Percentiles rank a stretch among this genome's conserved stretches.
Evolutionary conservation across 192 early-diverging fungal genomes (phyloP).

Genomic region (Ambispora gerdemannii): DNA sequence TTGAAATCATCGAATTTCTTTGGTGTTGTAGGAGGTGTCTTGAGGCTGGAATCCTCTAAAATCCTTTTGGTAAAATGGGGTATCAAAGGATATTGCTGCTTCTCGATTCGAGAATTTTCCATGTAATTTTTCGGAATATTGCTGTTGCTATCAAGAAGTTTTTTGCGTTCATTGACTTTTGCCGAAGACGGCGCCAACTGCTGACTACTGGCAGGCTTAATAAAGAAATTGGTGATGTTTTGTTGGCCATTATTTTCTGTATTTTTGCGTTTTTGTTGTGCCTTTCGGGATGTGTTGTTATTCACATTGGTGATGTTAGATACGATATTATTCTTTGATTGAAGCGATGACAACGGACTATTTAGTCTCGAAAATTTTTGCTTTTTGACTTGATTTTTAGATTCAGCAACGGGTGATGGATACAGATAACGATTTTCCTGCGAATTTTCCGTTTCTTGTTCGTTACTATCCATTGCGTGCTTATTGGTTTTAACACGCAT

Average conservation of each 20-base stretch:
- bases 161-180: background rate
- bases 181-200: background rate
- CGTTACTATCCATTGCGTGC: too few relatives aligned
- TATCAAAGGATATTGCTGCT: conserved; percentile 29
- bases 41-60: background rate
- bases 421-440: too few relatives aligned
- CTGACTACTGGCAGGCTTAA: background rate
- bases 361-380: background rate
- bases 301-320: background rate
- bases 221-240: background rate
- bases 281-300: background rate
- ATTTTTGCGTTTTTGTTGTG: background rate
- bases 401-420: too few relatives aligned
- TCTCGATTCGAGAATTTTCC: conserved; percentile 35
- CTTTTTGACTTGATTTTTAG: background rate
- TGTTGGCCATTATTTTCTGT: background rate
- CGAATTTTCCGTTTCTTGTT: too few relatives aligned
- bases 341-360: background rate
- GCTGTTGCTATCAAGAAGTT: background rate
- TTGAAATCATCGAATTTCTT: background rate
- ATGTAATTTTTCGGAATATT: conserved; percentile 30
- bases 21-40: background rate
- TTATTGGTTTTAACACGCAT: background rate
- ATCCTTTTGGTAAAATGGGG: background rate
- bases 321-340: background rate